Evolutionary conservation across 371 early-diverging fungal species (phyloP).

Genomic region (Apophysomyces elegans): DNA sequence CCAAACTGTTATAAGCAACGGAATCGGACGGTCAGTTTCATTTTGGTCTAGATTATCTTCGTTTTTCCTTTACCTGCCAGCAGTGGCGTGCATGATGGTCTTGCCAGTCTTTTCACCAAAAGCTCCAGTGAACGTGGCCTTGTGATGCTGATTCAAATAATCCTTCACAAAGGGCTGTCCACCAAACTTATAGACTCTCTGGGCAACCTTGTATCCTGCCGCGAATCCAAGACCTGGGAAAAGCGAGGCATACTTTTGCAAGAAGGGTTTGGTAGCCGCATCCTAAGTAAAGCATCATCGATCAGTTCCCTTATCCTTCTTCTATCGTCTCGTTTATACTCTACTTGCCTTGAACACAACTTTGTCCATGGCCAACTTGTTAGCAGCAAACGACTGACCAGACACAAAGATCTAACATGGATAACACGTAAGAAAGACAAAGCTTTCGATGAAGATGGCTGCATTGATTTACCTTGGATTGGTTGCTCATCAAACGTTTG

Average conservation of each 20-base stretch:
- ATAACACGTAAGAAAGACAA: background rate
- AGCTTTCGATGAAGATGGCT: background rate
- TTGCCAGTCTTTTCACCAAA: constrained; percentile 96
- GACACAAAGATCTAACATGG: constrained; percentile 61
- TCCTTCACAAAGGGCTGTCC: constrained; percentile 97
- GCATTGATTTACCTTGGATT: constrained; percentile 63
- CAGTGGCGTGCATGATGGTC: constrained; percentile 97
- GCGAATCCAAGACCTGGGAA: constrained; percentile 98
- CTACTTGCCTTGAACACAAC: constrained; percentile 82
- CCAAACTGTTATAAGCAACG: constrained; percentile 58
- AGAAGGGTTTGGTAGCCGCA: constrained; percentile 70
- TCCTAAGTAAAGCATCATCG: constrained; percentile 52
- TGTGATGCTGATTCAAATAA: constrained; percentile 84
- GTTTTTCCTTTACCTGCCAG: constrained; percentile 67
- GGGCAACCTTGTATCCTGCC: constrained; percentile 94
- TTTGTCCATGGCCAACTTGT: constrained; percentile 64
- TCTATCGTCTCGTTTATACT: background rate
- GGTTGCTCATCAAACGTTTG: constrained; percentile 97
- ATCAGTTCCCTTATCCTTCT: background rate
- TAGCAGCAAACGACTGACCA: constrained; percentile 61
- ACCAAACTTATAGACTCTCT: constrained; percentile 97
- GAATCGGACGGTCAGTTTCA: background rate
- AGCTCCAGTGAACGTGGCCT: constrained; percentile 66
- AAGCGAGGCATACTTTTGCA: constrained; percentile 88
- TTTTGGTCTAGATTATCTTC: too few species aligned